Conservation (phyloP, 768 basidiomycete genomes). For the Cytidiella melzeri region DNA sequence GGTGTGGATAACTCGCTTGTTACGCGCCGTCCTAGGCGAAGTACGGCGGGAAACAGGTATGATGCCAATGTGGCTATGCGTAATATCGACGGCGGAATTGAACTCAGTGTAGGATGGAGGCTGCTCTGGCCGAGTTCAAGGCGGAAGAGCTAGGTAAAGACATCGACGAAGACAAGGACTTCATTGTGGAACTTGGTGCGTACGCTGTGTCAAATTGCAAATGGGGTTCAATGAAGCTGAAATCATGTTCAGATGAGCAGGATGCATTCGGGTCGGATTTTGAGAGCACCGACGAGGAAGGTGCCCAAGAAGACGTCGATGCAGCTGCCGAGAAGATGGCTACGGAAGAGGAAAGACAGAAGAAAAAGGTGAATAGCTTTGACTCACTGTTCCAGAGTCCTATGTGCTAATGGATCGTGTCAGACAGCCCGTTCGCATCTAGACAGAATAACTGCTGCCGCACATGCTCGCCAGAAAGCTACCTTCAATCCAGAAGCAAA, state of each 20-base stretch:
- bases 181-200: constrained; percentile 56
- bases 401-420: not conserved
- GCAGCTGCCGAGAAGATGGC: constrained; percentile 52
- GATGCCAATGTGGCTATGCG: constrained; percentile 8
- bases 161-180: constrained; percentile 70
- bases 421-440: constrained; percentile 51
- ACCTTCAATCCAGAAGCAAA: constrained; percentile 58
- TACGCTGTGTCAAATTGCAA: not conserved
- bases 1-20: constrained; percentile 41
- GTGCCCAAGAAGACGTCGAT: constrained; percentile 39
- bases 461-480: constrained; percentile 58
- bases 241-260: constrained; percentile 56
- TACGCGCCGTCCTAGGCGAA: constrained; percentile 56
- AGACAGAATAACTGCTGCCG: constrained; percentile 59
- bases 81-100: not conserved
- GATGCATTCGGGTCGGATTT: constrained; percentile 83
- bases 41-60: constrained; percentile 76
- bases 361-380: constrained; percentile 36
- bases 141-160: constrained; percentile 46
- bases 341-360: constrained; percentile 53
- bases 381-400: not conserved
- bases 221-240: not conserved
- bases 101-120: constrained; percentile 53
- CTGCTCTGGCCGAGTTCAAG: constrained; percentile 67
- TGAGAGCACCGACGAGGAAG: constrained; percentile 74